phyloP scores from a whole-genome alignment of 305 asterid species.

The Coffea humblotiana region DNA sequence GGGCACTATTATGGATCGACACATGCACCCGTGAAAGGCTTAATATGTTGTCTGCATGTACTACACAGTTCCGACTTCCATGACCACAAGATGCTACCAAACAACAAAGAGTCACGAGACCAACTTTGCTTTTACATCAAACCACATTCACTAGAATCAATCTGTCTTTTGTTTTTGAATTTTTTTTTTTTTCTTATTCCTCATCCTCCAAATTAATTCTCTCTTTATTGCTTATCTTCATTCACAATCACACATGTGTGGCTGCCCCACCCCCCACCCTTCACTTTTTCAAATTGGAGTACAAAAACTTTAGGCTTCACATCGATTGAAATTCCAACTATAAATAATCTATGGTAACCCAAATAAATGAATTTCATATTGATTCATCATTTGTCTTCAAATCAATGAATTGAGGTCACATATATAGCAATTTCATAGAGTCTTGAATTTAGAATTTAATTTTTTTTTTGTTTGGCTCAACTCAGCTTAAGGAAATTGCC shows the following conservation, averaged over 20 bases:
- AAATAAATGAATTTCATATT: not conserved
- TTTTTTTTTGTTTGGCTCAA: too few relatives aligned
- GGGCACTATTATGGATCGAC: not conserved
- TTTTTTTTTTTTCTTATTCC: not conserved
- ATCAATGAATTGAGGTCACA: not conserved
- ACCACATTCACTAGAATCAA: conserved; percentile 17
- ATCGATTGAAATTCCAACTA: not conserved
- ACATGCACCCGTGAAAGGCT: conserved; percentile 48
- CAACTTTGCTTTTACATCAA: conserved; percentile 25
- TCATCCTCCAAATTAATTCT: not conserved
- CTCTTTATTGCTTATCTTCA: not conserved
- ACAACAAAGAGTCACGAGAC: conserved; percentile 68
- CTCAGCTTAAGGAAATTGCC: too few relatives aligned
- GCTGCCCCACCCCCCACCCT: not conserved
- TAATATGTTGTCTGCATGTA: conserved; percentile 30
- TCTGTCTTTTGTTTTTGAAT: not conserved
- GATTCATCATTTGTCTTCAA: not conserved
- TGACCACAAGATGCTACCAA: conserved; percentile 55
- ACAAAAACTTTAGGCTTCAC: not conserved
- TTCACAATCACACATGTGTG: not conserved
- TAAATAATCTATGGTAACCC: not conserved
- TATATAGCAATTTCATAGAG: not conserved
- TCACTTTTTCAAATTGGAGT: not conserved
- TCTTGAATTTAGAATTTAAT: not conserved
- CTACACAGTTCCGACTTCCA: conserved; percentile 21